Base-by-base conservation (phyloP, 352 stramenopile species). In the Phytophthora pini region DNA sequence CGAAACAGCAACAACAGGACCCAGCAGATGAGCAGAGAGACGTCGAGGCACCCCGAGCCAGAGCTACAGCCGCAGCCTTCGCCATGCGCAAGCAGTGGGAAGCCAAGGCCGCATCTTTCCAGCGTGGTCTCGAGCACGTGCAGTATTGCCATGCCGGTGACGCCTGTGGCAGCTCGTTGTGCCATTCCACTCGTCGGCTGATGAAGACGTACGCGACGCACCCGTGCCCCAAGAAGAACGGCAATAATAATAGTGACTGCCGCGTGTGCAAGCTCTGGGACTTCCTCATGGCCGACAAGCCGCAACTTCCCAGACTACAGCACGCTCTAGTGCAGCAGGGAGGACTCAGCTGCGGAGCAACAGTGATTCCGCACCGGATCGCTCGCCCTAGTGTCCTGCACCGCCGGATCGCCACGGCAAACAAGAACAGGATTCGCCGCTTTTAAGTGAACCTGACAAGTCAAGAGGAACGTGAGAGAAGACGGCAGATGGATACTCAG, bases 261-360 rank as follows among this genome's bases (percentile, higher is more conserved):
- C 84, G 87, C 50, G 84, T 90, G n/a, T 93, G 84, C 82, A 87
- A 82, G 70, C 77, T 93, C 31, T 93, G 82, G 82, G 60, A 76
- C 29, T 86, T 88, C 57, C 70, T 93, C 38, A 69, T 83, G 56
- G 50, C 74, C 32, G 45, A 58, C 26, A 64, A 65, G 52, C 58
- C 53, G 22, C 50, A 54, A 10, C 15, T 63, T 29, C 54, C 53
- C 13, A 61, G 40, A 8, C 49, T 70, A 36, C 47, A 74, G 38
- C 49, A 46, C n/a, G 43, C 50, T n/a, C 29, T 70, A 22, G 53
- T 40, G 24, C 64, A 60, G 22, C 52, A 72, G 2, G 61, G 40
- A 40, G 54, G 53, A 34, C 24, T 49, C 38, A 60, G 55, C 24
- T 70, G 61, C 44, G 49, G 66, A 5, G 47, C 60, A 11, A 38